These are phyloP conservation scores for Fusarium albosuccineum DNA, from an alignment of 2,329 filamentous ascomycete genomes.

Conservation along the genomic window DNA sequence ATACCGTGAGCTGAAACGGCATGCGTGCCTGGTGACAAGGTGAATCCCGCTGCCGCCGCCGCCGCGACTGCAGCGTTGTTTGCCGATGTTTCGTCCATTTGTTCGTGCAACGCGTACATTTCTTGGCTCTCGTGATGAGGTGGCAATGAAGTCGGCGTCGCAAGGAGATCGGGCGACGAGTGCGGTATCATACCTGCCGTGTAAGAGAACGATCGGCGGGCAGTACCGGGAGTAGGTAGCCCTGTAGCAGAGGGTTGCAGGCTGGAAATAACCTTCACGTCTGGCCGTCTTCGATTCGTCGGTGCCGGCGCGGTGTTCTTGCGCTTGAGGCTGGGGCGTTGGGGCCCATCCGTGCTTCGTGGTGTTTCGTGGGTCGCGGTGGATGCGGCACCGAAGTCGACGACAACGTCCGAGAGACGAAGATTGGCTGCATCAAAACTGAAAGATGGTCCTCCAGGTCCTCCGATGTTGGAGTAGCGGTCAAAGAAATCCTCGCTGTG, in stretches of 20 bases:
- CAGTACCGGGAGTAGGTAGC: constrained; percentile 49
- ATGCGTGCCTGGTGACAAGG: constrained; percentile 41
- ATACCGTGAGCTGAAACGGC: constrained; percentile 45
- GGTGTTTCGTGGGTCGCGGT: constrained; percentile 63
- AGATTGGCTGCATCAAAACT: constrained; percentile 81
- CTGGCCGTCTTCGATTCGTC: constrained; percentile 55
- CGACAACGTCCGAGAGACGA: constrained; percentile 74
- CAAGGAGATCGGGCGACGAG: constrained; percentile 55
- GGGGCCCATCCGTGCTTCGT: constrained; percentile 49
- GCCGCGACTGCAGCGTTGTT: constrained; percentile 53
- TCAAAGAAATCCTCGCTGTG: constrained; percentile 92
- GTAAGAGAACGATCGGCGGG: constrained; percentile 56
- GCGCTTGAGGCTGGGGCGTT: constrained; percentile 61
- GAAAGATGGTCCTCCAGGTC: constrained; percentile 69
- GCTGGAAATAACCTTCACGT: constrained; percentile 52
- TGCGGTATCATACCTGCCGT: constrained; percentile 52
- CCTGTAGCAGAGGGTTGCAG: constrained; percentile 45
- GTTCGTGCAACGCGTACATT: constrained; percentile 51
- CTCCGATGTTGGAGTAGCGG: constrained; percentile 73
- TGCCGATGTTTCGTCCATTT: constrained; percentile 50
- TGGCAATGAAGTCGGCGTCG: constrained; percentile 54
- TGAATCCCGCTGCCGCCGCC: constrained; percentile 55
- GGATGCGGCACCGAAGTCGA: constrained; percentile 71
- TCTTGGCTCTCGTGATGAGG: constrained; percentile 52
- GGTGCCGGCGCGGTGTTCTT: constrained; percentile 60